Percentiles rank a stretch among this genome's conserved stretches.
phyloP scores from a whole-genome alignment of 75 land plant species.

The Ceratopteris richardii region DNA sequence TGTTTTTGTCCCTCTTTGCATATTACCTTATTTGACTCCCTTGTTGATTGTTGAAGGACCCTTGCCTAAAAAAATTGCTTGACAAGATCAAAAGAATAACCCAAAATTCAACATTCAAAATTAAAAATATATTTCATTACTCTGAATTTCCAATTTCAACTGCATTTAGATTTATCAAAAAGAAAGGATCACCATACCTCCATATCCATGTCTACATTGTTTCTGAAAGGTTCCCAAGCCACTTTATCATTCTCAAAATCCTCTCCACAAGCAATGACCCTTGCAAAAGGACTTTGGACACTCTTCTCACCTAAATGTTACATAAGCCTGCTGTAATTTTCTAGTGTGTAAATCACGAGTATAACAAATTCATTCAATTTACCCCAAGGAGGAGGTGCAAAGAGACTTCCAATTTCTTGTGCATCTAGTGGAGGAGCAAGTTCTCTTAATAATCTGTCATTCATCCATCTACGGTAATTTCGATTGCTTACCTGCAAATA shows the following conservation, averaged over 20 bases:
- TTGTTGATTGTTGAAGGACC: slow-evolving; percentile 21
- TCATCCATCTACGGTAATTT: slow-evolving; percentile 79
- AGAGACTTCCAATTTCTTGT: slow-evolving; percentile 82
- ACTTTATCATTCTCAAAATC: slow-evolving; percentile 19
- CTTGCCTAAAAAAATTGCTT: slow-evolving; percentile 29
- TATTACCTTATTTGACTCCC: slow-evolving; percentile 13
- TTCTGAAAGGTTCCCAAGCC: slow-evolving; percentile 87
- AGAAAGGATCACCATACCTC: slow-evolving; percentile 43
- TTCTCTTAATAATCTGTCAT: slow-evolving; percentile 80
- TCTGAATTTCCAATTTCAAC: not conserved
- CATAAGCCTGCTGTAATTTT: not conserved
- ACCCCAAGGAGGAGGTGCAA: slow-evolving; percentile 99
- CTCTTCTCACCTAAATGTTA: slow-evolving; percentile 53
- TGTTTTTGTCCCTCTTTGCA: slow-evolving; percentile 28
- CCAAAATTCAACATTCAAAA: not conserved
- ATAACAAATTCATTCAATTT: slow-evolving; percentile 5
- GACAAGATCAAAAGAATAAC: no score
- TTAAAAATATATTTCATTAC: no score
- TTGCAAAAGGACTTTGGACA: slow-evolving; percentile 50
- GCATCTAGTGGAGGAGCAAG: slow-evolving; percentile 87
- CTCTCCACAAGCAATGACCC: slow-evolving; percentile 18
- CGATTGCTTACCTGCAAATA: slow-evolving; percentile 64
- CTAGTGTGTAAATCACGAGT: not conserved
- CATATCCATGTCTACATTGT: slow-evolving; percentile 83
- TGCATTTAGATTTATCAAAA: not conserved